Percentiles rank a stretch among this genome's conserved stretches.
Evolutionary conservation across 2,329 filamentous ascomycete genomes (phyloP).

Genomic region (Colletotrichum truncatum): DNA sequence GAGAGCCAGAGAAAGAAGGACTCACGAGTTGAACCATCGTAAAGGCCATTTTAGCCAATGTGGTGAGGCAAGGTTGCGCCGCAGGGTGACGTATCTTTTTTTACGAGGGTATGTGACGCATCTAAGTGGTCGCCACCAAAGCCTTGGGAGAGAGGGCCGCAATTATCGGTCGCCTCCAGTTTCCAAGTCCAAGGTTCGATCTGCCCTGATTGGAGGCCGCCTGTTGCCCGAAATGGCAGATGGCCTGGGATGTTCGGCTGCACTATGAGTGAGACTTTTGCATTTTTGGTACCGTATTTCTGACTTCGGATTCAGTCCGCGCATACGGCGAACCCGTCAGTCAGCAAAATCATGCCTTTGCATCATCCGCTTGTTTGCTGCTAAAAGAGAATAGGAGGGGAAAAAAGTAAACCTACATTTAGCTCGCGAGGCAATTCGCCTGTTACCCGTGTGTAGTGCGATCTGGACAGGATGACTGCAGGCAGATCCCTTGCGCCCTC

Average conservation of each 20-base stretch:
- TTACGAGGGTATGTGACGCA: constrained; percentile 16
- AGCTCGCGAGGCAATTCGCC: constrained; percentile 11
- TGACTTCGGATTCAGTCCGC: constrained; percentile 16
- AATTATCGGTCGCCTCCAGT: constrained; percentile 9
- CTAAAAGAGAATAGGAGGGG: not conserved
- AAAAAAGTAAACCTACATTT: not conserved
- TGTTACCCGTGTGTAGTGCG: constrained; percentile 1
- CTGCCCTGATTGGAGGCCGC: constrained; percentile 31
- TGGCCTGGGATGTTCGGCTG: constrained; percentile 17
- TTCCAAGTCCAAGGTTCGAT: constrained; percentile 26
- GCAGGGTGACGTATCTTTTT: constrained; percentile 27
- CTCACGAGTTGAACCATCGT: constrained; percentile 3
- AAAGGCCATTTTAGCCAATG: constrained; percentile 18
- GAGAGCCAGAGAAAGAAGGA: not conserved
- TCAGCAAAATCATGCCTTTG: constrained; percentile 12
- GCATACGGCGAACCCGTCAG: constrained; percentile 15
- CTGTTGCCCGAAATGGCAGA: constrained; percentile 19
- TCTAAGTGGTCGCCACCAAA: constrained; percentile 30
- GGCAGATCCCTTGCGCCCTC: constrained; percentile 6
- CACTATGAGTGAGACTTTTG: constrained; percentile 4
- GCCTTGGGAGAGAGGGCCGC: constrained; percentile 18
- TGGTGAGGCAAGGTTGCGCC: constrained; percentile 25
- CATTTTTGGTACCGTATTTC: constrained; percentile 1
- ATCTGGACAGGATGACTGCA: constrained; percentile 7
- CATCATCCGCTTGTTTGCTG: too few species aligned